Evolutionary conservation across 2,329 filamentous ascomycete genomes (phyloP).

Genomic region (Pseudogymnoascus destructans): DNA sequence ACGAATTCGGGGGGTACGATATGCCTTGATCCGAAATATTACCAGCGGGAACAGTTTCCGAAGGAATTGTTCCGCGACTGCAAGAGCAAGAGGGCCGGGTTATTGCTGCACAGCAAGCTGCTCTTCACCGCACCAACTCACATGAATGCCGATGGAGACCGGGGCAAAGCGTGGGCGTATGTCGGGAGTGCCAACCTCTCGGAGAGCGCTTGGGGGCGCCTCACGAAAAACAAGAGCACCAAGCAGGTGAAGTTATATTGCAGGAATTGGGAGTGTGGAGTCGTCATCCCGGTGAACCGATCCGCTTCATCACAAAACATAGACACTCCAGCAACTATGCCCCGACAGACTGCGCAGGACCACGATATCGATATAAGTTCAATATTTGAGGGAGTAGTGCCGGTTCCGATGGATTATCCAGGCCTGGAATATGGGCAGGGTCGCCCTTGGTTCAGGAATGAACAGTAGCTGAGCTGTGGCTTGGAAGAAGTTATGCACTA

Average conservation of each 20-base stretch:
- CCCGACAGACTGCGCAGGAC: background rate
- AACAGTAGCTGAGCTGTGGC: background rate
- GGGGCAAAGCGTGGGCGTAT: conserved; percentile 57
- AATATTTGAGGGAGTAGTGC: conserved; percentile 40
- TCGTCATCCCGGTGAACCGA: conserved; percentile 50
- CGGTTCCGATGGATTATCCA: conserved; percentile 52
- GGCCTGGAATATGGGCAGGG: conserved; percentile 29
- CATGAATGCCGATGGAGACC: conserved; percentile 19
- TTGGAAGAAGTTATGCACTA: background rate
- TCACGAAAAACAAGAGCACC: conserved; percentile 55
- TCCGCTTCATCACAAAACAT: background rate
- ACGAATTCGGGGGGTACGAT: conserved; percentile 64
- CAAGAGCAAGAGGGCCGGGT: conserved; percentile 51
- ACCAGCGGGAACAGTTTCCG: conserved; percentile 57
- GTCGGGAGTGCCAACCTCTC: conserved; percentile 85
- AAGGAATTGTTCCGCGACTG: conserved; percentile 60
- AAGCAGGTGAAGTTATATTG: conserved; percentile 64
- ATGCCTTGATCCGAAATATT: conserved; percentile 63
- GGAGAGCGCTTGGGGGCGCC: conserved; percentile 82
- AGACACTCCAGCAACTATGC: background rate
- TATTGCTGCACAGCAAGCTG: conserved; percentile 85
- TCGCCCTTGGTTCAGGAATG: conserved; percentile 21
- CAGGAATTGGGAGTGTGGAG: conserved; percentile 93
- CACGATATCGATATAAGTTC: background rate
- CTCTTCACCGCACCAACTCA: conserved; percentile 34